Base-by-base conservation (phyloP, 1,284 basidiomycete species). In the Fistulinella cinereoalba region DNA sequence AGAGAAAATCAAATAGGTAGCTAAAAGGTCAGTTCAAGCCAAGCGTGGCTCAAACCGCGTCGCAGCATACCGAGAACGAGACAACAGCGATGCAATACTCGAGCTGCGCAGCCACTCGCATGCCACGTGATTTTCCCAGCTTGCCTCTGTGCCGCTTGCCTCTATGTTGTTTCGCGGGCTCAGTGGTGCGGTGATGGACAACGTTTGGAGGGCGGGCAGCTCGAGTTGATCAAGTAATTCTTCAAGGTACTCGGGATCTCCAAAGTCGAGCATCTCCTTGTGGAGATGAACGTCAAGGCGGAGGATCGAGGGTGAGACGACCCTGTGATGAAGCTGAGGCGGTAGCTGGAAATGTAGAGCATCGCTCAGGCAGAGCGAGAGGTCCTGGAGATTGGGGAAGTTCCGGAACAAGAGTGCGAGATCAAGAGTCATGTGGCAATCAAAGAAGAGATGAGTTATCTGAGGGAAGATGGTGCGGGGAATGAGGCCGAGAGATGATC, bases 401-500 rank as follows among this genome's bases (percentile, higher is more conserved):
- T 65, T 53, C 15, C 41, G 43, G 36, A 62, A 55, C 18, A 65
- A 29, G 19, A 41, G 25, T 19, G 48, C 41, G 27, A 60, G 42
- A 23, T 64, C 53, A 33, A 53, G 46, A 11, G 47, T 43, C 39
- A 46, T 34, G 37, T 42, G 18, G 24, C 51, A 52, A 31, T 65
- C 57, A 9, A 68, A 41, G 21, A 52, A 47, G 38, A 64, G 62
- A 36, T 56, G 49, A 1, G 64, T 58, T 23, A 63, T 49, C 12
- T 62, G 60, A 3, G 50, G 23, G 3, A 53, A 51, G 29, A 58
- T 24, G 38, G 29, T 16, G 8, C 33, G 58, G 1, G 62, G 53
- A 27, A 65, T 29, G 41, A 63, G 23, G 27, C 39, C 24, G 32
- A 46, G 47, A 2, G 50, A 47, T 8, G 47, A n/a, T 15, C 29